Base-by-base conservation (phyloP, 1,284 basidiomycete species). In the Austroboletus novae-zelandiae region DNA sequence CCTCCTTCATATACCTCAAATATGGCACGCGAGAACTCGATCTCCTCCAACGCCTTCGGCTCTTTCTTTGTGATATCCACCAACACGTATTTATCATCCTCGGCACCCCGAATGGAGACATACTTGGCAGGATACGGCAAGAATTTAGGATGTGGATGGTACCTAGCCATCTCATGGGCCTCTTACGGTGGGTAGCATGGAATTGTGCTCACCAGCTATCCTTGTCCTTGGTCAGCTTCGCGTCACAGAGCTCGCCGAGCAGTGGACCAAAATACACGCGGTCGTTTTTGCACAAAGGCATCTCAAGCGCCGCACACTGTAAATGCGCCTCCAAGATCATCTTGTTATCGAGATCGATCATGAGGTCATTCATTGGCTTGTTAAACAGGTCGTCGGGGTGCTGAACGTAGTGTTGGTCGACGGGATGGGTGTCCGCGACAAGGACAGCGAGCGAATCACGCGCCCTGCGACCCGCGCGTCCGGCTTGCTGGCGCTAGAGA, bases 301-400 rank as follows among this genome's bases (percentile, higher is more conserved):
- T 89, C 68, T 96, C 93, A 51, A 86, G 76, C 0, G 84, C 90
- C 5, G 93, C 94, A 60, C 94, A 96, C 66, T 94, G 92, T 8
- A 96, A 70, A 65, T 95, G 93, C 1, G 83, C 85, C 72, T 94
- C 92, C 1, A 94, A 71, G 25, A 95, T 76, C 27, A 89, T 74
- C 54, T 84, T 81, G 65, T 83, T 94, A 13, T 86, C 80, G 6
- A 91, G 69, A 63, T 96, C 89, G 32, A 96, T 64, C 15, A 83
- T 67, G 14, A 94, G 73, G 44, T 89, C 83, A 20, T 83, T 79
- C 42, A 82, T 76, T 0, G 78, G 68, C 56, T 75, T 76, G 30
- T 83, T 77, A 57, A 87, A 91, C 8, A 94, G 67, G 47, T 89
- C 81, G 20, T 83, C 72, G 0, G 94, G 89, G 57, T 90, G 76